A percentile compares a stretch with the other conserved stretches of the same genome.
These are phyloP conservation scores for Mycena vulgaris DNA, from an alignment of 768 basidiomycete genomes.

Conservation along the genomic window DNA sequence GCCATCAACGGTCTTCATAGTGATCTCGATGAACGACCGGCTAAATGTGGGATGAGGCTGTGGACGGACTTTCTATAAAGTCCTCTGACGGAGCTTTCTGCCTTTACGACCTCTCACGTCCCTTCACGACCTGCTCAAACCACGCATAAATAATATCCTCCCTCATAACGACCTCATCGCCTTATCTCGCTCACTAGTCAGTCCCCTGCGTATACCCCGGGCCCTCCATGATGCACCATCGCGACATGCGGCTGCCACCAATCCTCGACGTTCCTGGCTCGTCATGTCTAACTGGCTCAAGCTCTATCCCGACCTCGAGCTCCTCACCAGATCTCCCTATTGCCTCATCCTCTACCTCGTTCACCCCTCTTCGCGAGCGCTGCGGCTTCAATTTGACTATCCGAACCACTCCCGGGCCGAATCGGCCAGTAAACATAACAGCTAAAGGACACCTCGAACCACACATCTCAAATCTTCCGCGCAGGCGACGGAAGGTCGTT, in stretches of 20 bases:
- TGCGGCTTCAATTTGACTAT: constrained; percentile 9
- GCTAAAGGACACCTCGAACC: constrained; percentile 2
- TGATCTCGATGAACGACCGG: too few species aligned
- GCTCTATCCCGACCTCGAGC: neutral
- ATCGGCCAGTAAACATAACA: neutral
- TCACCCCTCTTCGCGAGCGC: neutral
- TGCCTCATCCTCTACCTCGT: neutral
- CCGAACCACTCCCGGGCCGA: neutral
- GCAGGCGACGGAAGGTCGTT: neutral
- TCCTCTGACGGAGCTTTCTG: too few species aligned
- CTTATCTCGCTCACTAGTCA: neutral
- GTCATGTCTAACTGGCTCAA: neutral
- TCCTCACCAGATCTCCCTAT: neutral
- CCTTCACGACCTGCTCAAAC: neutral
- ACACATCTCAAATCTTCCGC: constrained; percentile 13
- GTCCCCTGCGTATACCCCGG: neutral
- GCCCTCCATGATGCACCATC: neutral
- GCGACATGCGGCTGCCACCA: neutral
- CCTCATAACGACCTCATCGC: too few species aligned
- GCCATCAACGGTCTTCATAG: too few species aligned
- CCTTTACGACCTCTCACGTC: neutral
- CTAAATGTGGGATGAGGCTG: too few species aligned
- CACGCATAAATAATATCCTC: too few species aligned
- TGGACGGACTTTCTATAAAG: too few species aligned
- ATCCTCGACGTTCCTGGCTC: neutral